phyloP scores from a whole-genome alignment of 2,329 filamentous ascomycete genomes.

The Fusarium sp. region DNA sequence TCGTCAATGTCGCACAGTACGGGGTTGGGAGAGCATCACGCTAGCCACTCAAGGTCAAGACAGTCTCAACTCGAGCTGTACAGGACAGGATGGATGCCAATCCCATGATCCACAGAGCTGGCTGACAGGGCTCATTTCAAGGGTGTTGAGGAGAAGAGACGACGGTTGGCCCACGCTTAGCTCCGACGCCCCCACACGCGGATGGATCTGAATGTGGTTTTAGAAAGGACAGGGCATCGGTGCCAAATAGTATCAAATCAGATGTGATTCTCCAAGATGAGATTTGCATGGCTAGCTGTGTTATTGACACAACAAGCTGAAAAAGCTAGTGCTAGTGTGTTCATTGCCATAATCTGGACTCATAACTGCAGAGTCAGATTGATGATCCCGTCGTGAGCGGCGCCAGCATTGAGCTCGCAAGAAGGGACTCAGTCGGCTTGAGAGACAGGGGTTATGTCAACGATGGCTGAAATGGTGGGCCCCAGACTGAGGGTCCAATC shows the following conservation, averaged over 20 bases:
- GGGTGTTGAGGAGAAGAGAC: conserved; percentile 34
- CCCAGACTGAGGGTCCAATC: conserved; percentile 35
- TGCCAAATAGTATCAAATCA: conserved; percentile 29
- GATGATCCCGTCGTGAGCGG: conserved; percentile 8
- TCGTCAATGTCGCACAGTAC: conserved; percentile 44
- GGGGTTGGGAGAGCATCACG: conserved; percentile 28
- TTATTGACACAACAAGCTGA: conserved; percentile 9
- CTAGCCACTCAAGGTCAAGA: conserved; percentile 43
- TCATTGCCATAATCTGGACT: not conserved
- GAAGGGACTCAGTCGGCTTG: conserved; percentile 18
- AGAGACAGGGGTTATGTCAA: conserved; percentile 35
- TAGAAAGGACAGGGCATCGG: conserved; percentile 15
- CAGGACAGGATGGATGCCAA: conserved; percentile 26
- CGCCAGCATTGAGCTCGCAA: conserved; percentile 10
- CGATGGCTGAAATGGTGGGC: conserved; percentile 44
- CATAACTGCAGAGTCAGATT: not conserved
- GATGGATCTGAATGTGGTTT: conserved; percentile 36
- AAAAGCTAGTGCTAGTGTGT: not conserved
- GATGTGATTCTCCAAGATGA: conserved; percentile 12
- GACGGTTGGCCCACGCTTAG: conserved; percentile 41
- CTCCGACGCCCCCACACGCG: conserved; percentile 37
- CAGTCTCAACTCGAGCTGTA: conserved; percentile 40
- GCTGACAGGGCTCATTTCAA: conserved; percentile 43
- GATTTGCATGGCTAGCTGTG: conserved; percentile 16
- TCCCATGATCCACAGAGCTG: conserved; percentile 43